Base-by-base conservation (phyloP, 2,329 filamentous ascomycete species). In the Aaosphaeria pasadenensis region DNA sequence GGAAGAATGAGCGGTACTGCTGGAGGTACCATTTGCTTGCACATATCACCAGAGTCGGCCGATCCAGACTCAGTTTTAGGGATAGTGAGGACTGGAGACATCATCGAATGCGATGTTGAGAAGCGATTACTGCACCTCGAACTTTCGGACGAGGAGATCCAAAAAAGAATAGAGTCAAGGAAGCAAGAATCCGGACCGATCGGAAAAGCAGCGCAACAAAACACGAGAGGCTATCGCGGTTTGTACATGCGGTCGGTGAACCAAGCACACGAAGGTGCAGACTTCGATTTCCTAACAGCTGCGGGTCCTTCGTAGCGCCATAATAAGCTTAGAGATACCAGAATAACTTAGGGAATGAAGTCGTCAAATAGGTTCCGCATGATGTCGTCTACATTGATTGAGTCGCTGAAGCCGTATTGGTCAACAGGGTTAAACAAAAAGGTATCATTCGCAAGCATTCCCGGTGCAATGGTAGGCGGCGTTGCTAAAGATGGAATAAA, bases 241-340 rank as follows among this genome's bases (percentile, higher is more conserved):
- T 57, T 86, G 42, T 86, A 84, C 59, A 75, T 82, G 73, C 69
- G 80, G 5, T 73, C 72, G 11, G 83, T 85, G 0, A 84, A 81
- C 13, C 81, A 84, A 61, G 82, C 82, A 0, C 74, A 85, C 52
- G 57, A 74, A 2, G 83, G 83, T 0, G 80, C 75, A 0, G 56
- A 86, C 59, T 85, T 86, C 66, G 81, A 81, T 51, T 85, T 86
- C 48, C 63, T 86, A 46, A 83, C 56, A 9, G 56, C 56, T 17
- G 46, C 47, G 2, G 56, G 56, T 31, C 56, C 56, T 7, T 36
- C 39, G 39, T 13, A 46, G 35, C 11, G 29, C 30, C 9, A 9
- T 43, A 32, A 29, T 29, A 11, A 36, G 17, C 17, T 9, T n/a
- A n/a, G 33, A 36, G n/a, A 36, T 36, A 9, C 33, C 33, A 9